These are phyloP conservation scores for Amanita jacksonii DNA, from an alignment of 768 basidiomycete species.

Conservation along the genomic window DNA sequence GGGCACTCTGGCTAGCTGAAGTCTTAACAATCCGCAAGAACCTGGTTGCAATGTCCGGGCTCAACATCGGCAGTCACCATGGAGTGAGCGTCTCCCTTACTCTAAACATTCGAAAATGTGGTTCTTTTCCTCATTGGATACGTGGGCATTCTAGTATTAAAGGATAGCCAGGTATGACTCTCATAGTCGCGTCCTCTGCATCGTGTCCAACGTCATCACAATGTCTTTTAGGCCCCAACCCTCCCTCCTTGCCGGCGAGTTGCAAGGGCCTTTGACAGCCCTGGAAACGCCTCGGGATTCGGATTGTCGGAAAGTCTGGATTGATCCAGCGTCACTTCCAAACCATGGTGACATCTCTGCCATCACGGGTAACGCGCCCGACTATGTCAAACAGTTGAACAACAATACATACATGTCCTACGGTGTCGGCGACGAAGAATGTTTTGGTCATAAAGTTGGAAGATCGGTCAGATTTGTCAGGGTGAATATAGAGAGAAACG, in stretches of 20 bases:
- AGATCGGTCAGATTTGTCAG: constrained; percentile 51
- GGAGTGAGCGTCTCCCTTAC: no score
- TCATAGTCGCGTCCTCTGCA: no score
- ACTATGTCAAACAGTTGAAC: constrained; percentile 55
- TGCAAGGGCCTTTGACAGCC: constrained; percentile 19
- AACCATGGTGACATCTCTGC: constrained; percentile 44
- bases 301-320: constrained; percentile 36
- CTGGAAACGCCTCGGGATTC: constrained; percentile 15
- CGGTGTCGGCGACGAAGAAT: constrained; percentile 56
- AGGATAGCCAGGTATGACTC: no score
- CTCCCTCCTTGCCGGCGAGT: constrained; percentile 16
- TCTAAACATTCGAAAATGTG: no score
- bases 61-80: no score
- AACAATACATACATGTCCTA: constrained; percentile 61
- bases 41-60: no score
- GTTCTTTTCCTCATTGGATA: no score
- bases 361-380: constrained; percentile 55
- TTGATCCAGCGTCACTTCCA: constrained; percentile 57
- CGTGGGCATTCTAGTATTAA: no score
- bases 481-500: constrained; percentile 39
- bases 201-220: background rate
- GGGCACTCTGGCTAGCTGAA: no score
- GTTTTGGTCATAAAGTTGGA: constrained; percentile 55
- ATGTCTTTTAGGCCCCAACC: constrained; percentile 25
- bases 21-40: no score